phyloP scores from a whole-genome alignment of 164 flowering plant genomes.

The Chimonanthus praecox region DNA sequence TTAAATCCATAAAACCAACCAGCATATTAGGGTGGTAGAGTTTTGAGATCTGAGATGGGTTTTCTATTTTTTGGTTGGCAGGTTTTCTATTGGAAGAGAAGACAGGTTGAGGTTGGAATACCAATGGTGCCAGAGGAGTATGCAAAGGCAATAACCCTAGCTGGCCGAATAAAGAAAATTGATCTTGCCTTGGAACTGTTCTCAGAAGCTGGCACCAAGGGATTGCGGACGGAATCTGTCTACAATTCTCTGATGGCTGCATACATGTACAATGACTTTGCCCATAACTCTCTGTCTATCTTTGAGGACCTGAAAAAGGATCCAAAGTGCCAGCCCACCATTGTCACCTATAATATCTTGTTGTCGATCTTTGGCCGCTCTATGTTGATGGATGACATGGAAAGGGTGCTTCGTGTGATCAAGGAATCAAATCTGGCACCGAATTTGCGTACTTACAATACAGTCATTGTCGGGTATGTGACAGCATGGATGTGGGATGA shows the following conservation, averaged over 20 bases:
- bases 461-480: constrained; percentile 70
- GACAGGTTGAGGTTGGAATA: constrained; percentile 16
- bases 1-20: too few species aligned
- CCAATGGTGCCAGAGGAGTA: constrained; percentile 65
- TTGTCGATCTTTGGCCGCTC: constrained; percentile 66
- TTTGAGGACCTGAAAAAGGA: constrained; percentile 61
- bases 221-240: constrained; percentile 30
- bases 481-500: constrained; percentile 87
- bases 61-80: constrained; percentile 43
- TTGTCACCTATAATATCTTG: constrained; percentile 77
- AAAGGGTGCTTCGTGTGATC: constrained; percentile 39
- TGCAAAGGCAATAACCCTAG: constrained; percentile 58
- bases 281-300: constrained; percentile 43
- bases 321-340: constrained; percentile 39
- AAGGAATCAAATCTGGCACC: constrained; percentile 40
- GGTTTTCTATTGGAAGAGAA: constrained; percentile 80
- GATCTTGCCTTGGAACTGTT: constrained; percentile 61
- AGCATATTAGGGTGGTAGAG: neutral
- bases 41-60: neutral
- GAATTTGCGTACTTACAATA: constrained; percentile 53
- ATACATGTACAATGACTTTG: constrained; percentile 50
- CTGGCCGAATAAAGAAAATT: constrained; percentile 58
- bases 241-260: constrained; percentile 78
- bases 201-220: constrained; percentile 40
- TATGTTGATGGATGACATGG: constrained; percentile 75